Conservation (phyloP, 176 grass and related monocot species). For the Carex parvula region DNA sequence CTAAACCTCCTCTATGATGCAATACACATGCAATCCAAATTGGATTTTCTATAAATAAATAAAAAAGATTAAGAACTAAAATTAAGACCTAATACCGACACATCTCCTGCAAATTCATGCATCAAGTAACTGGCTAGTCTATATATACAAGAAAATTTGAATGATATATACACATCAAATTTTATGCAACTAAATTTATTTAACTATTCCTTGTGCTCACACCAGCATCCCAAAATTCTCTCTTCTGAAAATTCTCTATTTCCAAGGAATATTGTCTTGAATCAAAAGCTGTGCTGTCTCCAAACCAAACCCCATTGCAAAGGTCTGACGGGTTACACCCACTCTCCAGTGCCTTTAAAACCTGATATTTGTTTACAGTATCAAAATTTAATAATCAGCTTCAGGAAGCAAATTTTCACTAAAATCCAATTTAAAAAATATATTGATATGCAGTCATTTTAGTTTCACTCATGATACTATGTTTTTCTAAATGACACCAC, state of each 20-base stretch:
- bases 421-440: not conserved
- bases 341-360: conserved; percentile 18
- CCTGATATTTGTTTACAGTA: conserved; percentile 17
- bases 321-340: conserved; percentile 13
- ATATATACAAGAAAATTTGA: not conserved
- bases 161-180: not conserved
- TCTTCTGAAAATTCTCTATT: conserved; percentile 19
- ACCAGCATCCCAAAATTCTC: not conserved
- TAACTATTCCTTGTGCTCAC: not conserved
- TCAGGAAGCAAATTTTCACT: not conserved
- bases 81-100: not conserved
- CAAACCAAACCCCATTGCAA: conserved; percentile 10
- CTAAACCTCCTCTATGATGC: not conserved
- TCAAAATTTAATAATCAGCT: not conserved
- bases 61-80: not conserved
- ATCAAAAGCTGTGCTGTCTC: conserved; percentile 24
- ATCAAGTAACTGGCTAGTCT: not conserved
- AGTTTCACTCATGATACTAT: not conserved
- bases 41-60: not conserved
- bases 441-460: not conserved
- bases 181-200: not conserved
- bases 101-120: not conserved
- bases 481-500: not conserved
- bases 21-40: not conserved
- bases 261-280: conserved; percentile 25